Evolutionary conservation across 2,329 filamentous ascomycete genomes (phyloP).

Genomic region (Cadophora gregata): DNA sequence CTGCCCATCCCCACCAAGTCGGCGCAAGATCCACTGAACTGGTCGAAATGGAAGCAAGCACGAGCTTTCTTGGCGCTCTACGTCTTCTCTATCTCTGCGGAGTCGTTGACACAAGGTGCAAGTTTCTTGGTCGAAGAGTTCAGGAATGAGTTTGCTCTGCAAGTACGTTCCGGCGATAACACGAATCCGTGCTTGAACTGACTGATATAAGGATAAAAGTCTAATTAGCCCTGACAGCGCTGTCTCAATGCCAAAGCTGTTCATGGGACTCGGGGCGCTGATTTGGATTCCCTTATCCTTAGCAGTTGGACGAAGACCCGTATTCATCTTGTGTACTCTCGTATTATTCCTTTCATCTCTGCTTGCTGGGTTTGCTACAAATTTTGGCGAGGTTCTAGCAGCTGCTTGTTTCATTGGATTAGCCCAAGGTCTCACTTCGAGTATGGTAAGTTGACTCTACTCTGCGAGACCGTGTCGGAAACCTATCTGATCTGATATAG

Average conservation of each 20-base stretch:
- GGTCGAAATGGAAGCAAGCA: constrained; percentile 24
- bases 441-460: neutral
- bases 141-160: neutral
- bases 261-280: constrained; percentile 28
- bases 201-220: neutral
- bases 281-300: constrained; percentile 30
- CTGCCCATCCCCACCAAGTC: constrained; percentile 28
- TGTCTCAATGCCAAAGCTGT: constrained; percentile 14
- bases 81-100: neutral
- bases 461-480: too few relatives aligned
- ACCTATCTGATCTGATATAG: constrained; percentile 20
- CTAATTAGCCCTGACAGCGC: neutral
- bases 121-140: neutral
- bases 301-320: constrained; percentile 28
- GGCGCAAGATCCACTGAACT: constrained; percentile 31
- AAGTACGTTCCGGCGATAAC: neutral
- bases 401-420: neutral
- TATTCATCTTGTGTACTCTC: constrained; percentile 23
- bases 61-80: constrained; percentile 24
- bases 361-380: neutral
- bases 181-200: neutral
- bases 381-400: neutral
- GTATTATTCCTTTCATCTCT: neutral
- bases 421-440: neutral
- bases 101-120: neutral